These are phyloP conservation scores for Xylogone sp. DNA, from an alignment of 2,329 filamentous ascomycete species.

Conservation along the genomic window DNA sequence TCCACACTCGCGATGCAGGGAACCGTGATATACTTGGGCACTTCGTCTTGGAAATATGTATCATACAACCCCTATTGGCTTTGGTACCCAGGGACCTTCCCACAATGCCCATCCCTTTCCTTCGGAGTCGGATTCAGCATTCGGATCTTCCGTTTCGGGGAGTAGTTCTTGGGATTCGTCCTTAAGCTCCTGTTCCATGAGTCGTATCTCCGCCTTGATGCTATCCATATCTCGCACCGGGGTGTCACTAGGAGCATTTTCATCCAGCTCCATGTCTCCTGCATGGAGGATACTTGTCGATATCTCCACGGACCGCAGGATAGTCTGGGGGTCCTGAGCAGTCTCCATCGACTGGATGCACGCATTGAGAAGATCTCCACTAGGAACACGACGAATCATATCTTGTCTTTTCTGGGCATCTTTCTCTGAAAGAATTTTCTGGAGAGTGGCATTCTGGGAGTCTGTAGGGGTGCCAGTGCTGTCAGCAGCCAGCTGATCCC, in stretches of 20 bases:
- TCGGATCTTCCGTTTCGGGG: conserved; percentile 4
- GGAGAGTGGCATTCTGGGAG: conserved; percentile 15
- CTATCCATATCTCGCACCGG: conserved; percentile 8
- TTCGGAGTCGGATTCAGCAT: conserved; percentile 11
- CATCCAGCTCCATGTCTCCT: conserved; percentile 1
- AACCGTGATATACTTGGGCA: too few species aligned
- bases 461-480: not conserved
- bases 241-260: not conserved
- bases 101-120: conserved; percentile 44
- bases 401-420: conserved; percentile 15
- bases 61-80: conserved; percentile 54
- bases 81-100: conserved; percentile 51
- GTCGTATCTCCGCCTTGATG: conserved; percentile 16
- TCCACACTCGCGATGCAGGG: too few species aligned
- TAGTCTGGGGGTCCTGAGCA: conserved; percentile 10
- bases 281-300: conserved; percentile 36
- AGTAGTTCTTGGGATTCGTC: conserved; percentile 5
- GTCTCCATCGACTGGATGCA: conserved; percentile 17
- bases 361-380: conserved; percentile 13
- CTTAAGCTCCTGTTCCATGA: conserved; percentile 17
- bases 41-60: not conserved
- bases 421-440: conserved; percentile 15
- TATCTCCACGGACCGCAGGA: conserved; percentile 32
- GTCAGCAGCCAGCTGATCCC: conserved; percentile 46
- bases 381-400: conserved; percentile 4